Base-by-base conservation (phyloP, 108 stramenopile species). In the Skeletonema costatum region DNA sequence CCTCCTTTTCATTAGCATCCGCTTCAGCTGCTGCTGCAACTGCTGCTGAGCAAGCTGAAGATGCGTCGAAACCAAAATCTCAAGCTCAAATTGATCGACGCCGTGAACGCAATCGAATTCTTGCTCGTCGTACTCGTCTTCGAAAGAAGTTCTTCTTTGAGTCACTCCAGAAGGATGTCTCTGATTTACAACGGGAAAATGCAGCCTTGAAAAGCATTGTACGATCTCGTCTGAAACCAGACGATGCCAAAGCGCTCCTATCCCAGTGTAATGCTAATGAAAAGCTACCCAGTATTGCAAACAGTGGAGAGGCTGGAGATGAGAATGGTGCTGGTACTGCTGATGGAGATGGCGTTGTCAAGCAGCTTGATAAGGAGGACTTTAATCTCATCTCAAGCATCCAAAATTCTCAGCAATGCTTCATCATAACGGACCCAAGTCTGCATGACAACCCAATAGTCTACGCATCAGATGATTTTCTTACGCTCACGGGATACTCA, bases 131-230 rank as follows among this genome's bases (percentile, higher is more conserved):
- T 13, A 98, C 96, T 12, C 95, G 99, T 14, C 90, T 99, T 36
- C 92, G 98, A 17, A 99, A 99, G 77, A 98, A 98, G 87, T 97
- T 98, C 82, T 96, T 99, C 74, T 96, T 99, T 66, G 98, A 99
- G 77, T 87, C 86, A 4, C 85, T 99, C 61, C 97, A 99, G 71
- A 92, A 93, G 74, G 92, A 96, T 66, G 91, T 96, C 36, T 72
- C 89, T 42, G 93, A 93, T 65, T 78, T 96, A 56, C 91, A 94
- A 75, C 81, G 84, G 19, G 89, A 94, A 73, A 96, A 96, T 78
- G 75, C 74, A 12, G 78, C 82, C 36, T 71, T 96, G 44, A 92
- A 90, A 73, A 92, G 89, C n/a, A 85, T 96, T 70, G 87, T 90
- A 10, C 80, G 85, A 30, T 73, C 72, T n/a, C 79, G 89, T 33